Evolutionary conservation across 192 early-diverging fungal species (phyloP), one percentile per base, ranked within the genome.

Genomic region (Podila minutissima): DNA sequence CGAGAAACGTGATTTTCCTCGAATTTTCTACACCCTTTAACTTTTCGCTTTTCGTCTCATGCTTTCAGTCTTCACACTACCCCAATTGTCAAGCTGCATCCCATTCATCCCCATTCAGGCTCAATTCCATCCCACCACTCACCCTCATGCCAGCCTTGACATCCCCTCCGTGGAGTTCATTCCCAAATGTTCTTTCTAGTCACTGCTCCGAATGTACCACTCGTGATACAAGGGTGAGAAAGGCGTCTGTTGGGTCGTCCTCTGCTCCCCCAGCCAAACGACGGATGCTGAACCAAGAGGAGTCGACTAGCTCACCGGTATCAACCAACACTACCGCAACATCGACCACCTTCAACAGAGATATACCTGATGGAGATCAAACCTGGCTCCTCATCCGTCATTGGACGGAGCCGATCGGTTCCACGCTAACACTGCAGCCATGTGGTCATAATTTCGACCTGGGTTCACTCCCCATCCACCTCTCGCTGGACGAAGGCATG

Each of bases 401-500:
- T 19, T 69, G 74, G 74, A 19, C 15, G 11, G 74, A 75, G 49
- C 22, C 31, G 12, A 48, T 75, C 10, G n/a, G 58, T 0, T 1
- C 20, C 11, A 0, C n/a, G 24, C 49, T 26, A 2, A 37, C 19
- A 37, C 58, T 51, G 17, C 62, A 33, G 4, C 61, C 62, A 20
- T 75, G 74, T n/a, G 61, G 62, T 1, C 74, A 75, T 22, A 26
- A 26, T n/a, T 28, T 62, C 13, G 50, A 68, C 48, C 55, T 61
- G 5, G 31, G 15, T 19, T 60, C 59, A 15, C 64, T 49, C 9
- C 9, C 50, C 0, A 6, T 75, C 37, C 12, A 13, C 5, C 10
- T 75, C 33, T 31, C 26, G 11, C 26, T 17, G 28, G 53, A 69
- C 15, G 66, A 75, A 11, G 74, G 74, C 5, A 46, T 41, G 11